These are phyloP conservation scores for Venturia asperata DNA, from an alignment of 2,329 filamentous ascomycete genomes.

Conservation along the genomic window DNA sequence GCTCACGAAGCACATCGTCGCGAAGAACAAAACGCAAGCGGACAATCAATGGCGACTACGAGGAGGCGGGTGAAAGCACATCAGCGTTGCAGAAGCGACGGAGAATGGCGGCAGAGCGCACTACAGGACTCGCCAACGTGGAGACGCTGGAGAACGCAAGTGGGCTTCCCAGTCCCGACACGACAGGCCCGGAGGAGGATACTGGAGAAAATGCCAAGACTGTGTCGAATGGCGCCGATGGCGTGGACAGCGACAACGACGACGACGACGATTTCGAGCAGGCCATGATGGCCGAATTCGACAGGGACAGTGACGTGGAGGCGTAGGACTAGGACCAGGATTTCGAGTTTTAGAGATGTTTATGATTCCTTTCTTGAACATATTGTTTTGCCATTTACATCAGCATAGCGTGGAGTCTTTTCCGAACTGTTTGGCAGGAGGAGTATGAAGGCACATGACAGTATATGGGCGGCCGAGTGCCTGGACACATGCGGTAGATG, in stretches of 20 bases:
- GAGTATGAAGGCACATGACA: not conserved
- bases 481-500: constrained; percentile 8
- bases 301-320: constrained; percentile 21
- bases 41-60: constrained; percentile 31
- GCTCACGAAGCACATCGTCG: constrained; percentile 23
- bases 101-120: constrained; percentile 41
- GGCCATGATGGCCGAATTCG: constrained; percentile 32
- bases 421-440: not conserved
- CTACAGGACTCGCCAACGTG: constrained; percentile 41
- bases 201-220: constrained; percentile 28
- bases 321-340: not conserved
- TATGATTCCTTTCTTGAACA: constrained; percentile 5
- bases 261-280: constrained; percentile 41
- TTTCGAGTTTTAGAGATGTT: not conserved
- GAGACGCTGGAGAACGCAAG: constrained; percentile 34
- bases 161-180: constrained; percentile 35
- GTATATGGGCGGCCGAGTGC: not conserved
- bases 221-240: constrained; percentile 22
- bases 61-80: constrained; percentile 29
- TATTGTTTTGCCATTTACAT: not conserved
- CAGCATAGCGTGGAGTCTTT: constrained; percentile 11
- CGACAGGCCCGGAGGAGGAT: constrained; percentile 35
- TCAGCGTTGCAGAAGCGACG: constrained; percentile 42
- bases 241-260: constrained; percentile 33
- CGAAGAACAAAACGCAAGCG: constrained; percentile 31